A percentile compares a stretch with the other conserved stretches of the same genome.
phyloP scores from a whole-genome alignment of 2,329 filamentous ascomycete species.

The Paecilomyces dactylethromorphus region DNA sequence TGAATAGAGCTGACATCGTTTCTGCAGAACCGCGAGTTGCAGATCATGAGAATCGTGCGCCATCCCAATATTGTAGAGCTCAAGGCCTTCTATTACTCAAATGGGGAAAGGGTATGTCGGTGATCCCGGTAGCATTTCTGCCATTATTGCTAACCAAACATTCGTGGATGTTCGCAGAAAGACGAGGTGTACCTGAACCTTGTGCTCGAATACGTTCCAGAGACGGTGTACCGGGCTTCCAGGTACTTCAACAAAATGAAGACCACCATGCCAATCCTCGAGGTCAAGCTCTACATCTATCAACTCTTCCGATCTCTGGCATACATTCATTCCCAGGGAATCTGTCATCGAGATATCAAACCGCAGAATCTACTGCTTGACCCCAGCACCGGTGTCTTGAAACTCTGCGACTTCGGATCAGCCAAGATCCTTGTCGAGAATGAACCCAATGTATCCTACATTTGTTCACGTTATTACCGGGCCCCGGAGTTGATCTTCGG shows the following conservation, averaged over 20 bases:
- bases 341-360: constrained; percentile 99
- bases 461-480: constrained; percentile 97
- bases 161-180: constrained; percentile 52
- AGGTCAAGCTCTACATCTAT: constrained; percentile 99
- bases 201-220: constrained; percentile 94
- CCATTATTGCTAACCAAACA: constrained; percentile 4
- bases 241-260: constrained; percentile 99
- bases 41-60: constrained; percentile 99
- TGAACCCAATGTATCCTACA: constrained; percentile 98
- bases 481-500: constrained; percentile 97
- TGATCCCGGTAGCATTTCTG: background rate
- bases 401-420: constrained; percentile 97
- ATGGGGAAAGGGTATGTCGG: constrained; percentile 80
- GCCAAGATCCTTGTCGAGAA: constrained; percentile 98
- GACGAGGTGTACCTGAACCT: constrained; percentile 98
- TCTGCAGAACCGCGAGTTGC: constrained; percentile 86
- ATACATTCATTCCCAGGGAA: constrained; percentile 98
- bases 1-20: constrained; percentile 20
- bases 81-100: constrained; percentile 99
- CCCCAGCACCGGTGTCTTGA: constrained; percentile 82
- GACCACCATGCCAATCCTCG: constrained; percentile 97
- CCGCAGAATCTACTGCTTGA: constrained; percentile 95
- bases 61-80: constrained; percentile 98
- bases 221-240: constrained; percentile 96
- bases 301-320: constrained; percentile 97